Percentiles rank a stretch among this genome's conserved stretches.
Evolutionary conservation across 495 filamentous ascomycete species (phyloP).

Genomic region (Penicillium silybi): DNA sequence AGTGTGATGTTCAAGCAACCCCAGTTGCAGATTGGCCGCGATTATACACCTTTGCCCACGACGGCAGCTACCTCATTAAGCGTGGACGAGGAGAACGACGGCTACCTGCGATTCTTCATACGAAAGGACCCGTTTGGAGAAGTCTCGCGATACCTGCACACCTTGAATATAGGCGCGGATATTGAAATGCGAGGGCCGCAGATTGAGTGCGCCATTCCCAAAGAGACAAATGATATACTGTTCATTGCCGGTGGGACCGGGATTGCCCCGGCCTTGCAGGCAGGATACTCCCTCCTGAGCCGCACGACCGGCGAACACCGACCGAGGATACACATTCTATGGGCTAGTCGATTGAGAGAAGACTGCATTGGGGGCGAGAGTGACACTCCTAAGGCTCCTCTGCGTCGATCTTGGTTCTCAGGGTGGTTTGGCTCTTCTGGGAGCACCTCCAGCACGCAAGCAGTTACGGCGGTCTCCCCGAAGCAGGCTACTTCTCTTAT

Average conservation of each 20-base stretch:
- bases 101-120: slow-evolving; percentile 52
- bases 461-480: background rate
- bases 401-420: slow-evolving; percentile 29
- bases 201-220: slow-evolving; percentile 61
- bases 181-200: slow-evolving; percentile 78
- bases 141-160: slow-evolving; percentile 66
- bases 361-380: slow-evolving; percentile 52
- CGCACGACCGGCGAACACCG: slow-evolving; percentile 20
- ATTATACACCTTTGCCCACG: slow-evolving; percentile 83
- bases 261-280: slow-evolving; percentile 85
- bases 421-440: slow-evolving; percentile 22
- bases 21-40: slow-evolving; percentile 78
- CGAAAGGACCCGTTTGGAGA: slow-evolving; percentile 53
- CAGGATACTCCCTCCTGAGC: slow-evolving; percentile 55
- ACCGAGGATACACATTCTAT: slow-evolving; percentile 58
- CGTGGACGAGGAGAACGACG: slow-evolving; percentile 32
- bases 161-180: slow-evolving; percentile 52
- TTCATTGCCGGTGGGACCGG: slow-evolving; percentile 94
- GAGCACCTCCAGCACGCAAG: background rate
- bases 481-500: slow-evolving; percentile 36
- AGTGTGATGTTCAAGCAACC: slow-evolving; percentile 93
- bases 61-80: slow-evolving; percentile 16
- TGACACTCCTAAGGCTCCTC: slow-evolving; percentile 21
- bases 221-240: slow-evolving; percentile 54
- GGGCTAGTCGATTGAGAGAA: slow-evolving; percentile 59